Percentiles rank a stretch among this genome's conserved stretches.
Evolutionary conservation across 1,284 basidiomycete species (phyloP).

Genomic region (Anthracocystis walkeri): DNA sequence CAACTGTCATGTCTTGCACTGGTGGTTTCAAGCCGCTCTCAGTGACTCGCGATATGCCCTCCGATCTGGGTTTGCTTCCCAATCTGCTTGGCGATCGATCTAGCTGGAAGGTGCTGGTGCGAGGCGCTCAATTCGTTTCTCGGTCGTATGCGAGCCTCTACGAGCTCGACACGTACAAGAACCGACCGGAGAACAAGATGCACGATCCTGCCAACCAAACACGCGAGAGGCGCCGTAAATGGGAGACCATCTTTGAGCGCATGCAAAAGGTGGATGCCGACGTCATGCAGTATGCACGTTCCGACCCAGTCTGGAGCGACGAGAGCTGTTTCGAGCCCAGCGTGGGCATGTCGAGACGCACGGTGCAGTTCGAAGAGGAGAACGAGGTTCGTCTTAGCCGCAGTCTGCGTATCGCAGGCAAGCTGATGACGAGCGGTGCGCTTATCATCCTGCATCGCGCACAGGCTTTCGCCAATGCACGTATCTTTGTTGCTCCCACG

Average conservation of each 20-base stretch:
- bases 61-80: constrained; percentile 55
- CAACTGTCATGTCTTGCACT: constrained; percentile 57
- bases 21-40: constrained; percentile 59
- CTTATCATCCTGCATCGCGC: constrained; percentile 61
- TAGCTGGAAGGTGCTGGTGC: constrained; percentile 58
- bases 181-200: constrained; percentile 38
- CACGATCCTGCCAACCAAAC: constrained; percentile 25
- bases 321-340: constrained; percentile 44
- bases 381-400: constrained; percentile 49
- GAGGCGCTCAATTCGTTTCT: constrained; percentile 60
- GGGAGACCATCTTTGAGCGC: constrained; percentile 55
- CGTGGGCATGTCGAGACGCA: constrained; percentile 38
- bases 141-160: constrained; percentile 54
- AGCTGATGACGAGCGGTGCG: constrained; percentile 62
- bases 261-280: constrained; percentile 60
- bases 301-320: constrained; percentile 55
- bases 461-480: constrained; percentile 60
- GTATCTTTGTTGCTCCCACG: constrained; percentile 59
- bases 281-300: constrained; percentile 55
- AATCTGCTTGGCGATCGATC: constrained; percentile 45
- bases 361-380: constrained; percentile 47
- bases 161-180: constrained; percentile 55
- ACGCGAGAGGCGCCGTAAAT: constrained; percentile 35
- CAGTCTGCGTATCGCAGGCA: constrained; percentile 53
- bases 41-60: constrained; percentile 45